Percentiles rank a stretch among this genome's conserved stretches.
phyloP scores from a whole-genome alignment of 2,329 filamentous ascomycete species.

The Periconia sp. region DNA sequence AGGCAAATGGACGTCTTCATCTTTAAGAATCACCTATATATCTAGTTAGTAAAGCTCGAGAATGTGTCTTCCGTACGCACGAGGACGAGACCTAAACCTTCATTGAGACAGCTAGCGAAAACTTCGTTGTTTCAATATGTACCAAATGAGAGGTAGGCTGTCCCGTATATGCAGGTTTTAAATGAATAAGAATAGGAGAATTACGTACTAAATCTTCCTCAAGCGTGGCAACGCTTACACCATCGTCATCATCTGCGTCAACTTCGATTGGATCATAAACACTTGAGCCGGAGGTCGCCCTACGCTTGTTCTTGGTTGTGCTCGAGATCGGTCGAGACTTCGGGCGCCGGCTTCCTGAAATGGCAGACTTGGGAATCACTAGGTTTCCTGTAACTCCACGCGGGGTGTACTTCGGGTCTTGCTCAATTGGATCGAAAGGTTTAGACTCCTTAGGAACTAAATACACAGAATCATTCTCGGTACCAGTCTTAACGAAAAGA shows the following conservation, averaged over 20 bases:
- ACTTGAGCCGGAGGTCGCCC: conserved; percentile 34
- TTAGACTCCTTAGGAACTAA: conserved; percentile 16
- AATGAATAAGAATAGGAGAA: no score
- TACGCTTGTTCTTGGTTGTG: conserved; percentile 29
- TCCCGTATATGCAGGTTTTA: no score
- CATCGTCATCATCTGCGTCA: conserved; percentile 46
- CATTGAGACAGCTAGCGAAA: no score
- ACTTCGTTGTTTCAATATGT: no score
- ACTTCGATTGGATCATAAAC: conserved; percentile 47
- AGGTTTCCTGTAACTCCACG: conserved; percentile 50
- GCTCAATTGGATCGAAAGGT: conserved; percentile 39
- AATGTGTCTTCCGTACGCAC: no score
- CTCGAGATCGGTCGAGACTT: conserved; percentile 17
- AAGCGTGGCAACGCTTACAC: conserved; percentile 56
- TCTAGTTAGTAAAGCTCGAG: no score
- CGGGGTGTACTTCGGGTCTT: conserved; percentile 51
- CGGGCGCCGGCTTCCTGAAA: conserved; percentile 53
- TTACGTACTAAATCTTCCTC: conserved; percentile 51
- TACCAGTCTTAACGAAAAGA: conserved; percentile 65
- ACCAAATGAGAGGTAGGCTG: no score
- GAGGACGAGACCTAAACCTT: no score
- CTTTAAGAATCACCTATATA: no score
- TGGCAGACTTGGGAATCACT: conserved; percentile 60
- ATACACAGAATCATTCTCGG: conserved; percentile 2
- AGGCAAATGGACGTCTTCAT: conserved; percentile 19